A percentile compares a stretch with the other conserved stretches of the same genome.
phyloP scores from a whole-genome alignment of 345 rosid species.

The Noccaea bulbosa region DNA sequence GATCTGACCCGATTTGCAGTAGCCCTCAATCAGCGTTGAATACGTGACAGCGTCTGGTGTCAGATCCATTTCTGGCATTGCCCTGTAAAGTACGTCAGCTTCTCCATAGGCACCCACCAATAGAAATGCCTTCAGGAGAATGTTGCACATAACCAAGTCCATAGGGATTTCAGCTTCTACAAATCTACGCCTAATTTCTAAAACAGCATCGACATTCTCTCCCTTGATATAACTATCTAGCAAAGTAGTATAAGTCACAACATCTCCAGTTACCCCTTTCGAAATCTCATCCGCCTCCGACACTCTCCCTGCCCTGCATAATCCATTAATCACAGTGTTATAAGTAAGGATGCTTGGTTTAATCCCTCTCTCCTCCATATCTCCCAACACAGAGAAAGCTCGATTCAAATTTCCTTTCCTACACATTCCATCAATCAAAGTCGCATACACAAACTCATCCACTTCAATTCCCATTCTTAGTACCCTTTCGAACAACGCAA shows the following conservation, averaged over 20 bases:
- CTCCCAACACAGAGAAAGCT: slow-evolving; percentile 59
- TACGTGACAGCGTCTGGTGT: slow-evolving; percentile 63
- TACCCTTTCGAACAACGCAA: slow-evolving; percentile 56
- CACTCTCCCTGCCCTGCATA: slow-evolving; percentile 72
- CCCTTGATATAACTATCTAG: slow-evolving; percentile 68
- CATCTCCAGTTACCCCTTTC: slow-evolving; percentile 62
- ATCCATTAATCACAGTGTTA: slow-evolving; percentile 67
- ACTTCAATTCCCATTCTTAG: slow-evolving; percentile 53
- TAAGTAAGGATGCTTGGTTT: slow-evolving; percentile 58
- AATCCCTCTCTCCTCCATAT: slow-evolving; percentile 75
- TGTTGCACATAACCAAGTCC: slow-evolving; percentile 77
- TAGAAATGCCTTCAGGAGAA: slow-evolving; percentile 70
- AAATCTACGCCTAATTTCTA: slow-evolving; percentile 57
- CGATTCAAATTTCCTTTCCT: slow-evolving; percentile 56
- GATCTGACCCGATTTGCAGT: slow-evolving; percentile 60
- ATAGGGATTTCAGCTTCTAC: slow-evolving; percentile 54
- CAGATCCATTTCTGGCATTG: slow-evolving; percentile 64
- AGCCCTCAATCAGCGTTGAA: slow-evolving; percentile 62
- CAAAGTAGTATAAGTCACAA: slow-evolving; percentile 63
- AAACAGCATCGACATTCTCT: slow-evolving; percentile 55
- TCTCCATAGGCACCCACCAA: slow-evolving; percentile 79
- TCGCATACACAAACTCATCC: slow-evolving; percentile 74
- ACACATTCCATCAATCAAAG: slow-evolving; percentile 76
- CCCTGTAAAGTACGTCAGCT: slow-evolving; percentile 60
- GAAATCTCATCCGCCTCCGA: slow-evolving; percentile 69